These are phyloP conservation scores for Cylindrodendrum hubeiense DNA, from an alignment of 2,329 filamentous ascomycete genomes.

Conservation along the genomic window DNA sequence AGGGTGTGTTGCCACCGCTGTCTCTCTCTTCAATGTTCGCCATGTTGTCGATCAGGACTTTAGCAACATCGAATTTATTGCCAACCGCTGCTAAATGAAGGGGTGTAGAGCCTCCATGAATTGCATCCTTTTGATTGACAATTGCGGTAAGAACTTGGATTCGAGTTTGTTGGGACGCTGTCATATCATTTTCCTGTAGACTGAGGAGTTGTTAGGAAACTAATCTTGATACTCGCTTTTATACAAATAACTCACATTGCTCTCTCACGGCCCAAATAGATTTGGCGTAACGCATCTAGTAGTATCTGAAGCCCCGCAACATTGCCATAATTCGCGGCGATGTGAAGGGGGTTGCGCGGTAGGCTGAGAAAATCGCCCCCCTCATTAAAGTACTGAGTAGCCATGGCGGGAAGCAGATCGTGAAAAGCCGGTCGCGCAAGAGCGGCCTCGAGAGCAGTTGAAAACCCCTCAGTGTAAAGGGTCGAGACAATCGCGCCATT, in stretches of 20 bases:
- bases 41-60: background rate
- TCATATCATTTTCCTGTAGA: background rate
- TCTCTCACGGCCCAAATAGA: background rate
- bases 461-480: background rate
- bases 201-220: background rate
- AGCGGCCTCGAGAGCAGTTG: background rate
- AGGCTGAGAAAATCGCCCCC: background rate
- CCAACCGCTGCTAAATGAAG: background rate
- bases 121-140: background rate
- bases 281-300: background rate
- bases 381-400: background rate
- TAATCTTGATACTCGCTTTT: background rate
- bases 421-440: background rate
- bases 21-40: background rate
- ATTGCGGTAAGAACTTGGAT: background rate
- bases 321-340: background rate
- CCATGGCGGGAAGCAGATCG: background rate
- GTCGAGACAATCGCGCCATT: background rate
- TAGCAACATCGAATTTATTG: background rate
- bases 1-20: background rate
- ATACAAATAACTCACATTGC: background rate
- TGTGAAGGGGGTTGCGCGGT: background rate
- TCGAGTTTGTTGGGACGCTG: background rate
- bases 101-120: background rate
- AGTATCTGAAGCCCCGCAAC: background rate